A percentile compares a stretch with the other conserved stretches of the same genome.
Conservation (phyloP, 1,284 basidiomycete species). For the Ustilago loliicola region DNA sequence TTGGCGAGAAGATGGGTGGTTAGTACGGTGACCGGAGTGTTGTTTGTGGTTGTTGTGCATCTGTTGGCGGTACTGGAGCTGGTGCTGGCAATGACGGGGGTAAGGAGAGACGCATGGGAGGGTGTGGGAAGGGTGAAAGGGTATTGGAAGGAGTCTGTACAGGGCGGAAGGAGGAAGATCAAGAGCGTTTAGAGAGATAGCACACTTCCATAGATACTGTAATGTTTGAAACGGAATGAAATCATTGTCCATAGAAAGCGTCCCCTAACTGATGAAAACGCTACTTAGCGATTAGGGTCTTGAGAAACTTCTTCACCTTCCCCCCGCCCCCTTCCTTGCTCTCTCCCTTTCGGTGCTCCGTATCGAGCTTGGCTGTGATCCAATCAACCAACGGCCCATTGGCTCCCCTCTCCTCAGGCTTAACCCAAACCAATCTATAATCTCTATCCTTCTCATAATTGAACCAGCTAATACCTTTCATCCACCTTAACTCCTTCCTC, state of each 20-base stretch:
- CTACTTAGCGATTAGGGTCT: slow-evolving; percentile 24
- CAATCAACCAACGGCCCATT: slow-evolving; percentile 21
- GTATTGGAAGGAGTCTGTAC: slow-evolving; percentile 10
- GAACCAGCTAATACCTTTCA: slow-evolving; percentile 35
- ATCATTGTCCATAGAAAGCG: neutral
- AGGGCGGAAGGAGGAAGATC: neutral
- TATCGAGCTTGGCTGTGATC: neutral
- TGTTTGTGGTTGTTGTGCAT: slow-evolving; percentile 19
- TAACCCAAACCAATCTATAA: slow-evolving; percentile 27
- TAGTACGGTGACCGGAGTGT: neutral
- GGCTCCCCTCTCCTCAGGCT: neutral
- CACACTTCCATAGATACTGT: neutral
- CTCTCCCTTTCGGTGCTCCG: neutral
- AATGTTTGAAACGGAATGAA: neutral
- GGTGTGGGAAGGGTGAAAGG: slow-evolving; percentile 13
- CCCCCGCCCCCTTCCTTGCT: neutral
- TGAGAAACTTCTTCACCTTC: slow-evolving; percentile 34
- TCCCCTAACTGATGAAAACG: too few species aligned
- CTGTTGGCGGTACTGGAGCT: slow-evolving; percentile 20
- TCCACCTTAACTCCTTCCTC: slow-evolving; percentile 11
- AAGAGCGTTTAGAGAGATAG: slow-evolving; percentile 9
- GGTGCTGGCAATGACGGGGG: slow-evolving; percentile 2
- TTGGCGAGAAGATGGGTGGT: slow-evolving; percentile 9
- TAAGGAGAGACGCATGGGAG: slow-evolving; percentile 6
- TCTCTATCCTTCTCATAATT: slow-evolving; percentile 50